These are phyloP conservation scores for Sporothrix pallida DNA, from an alignment of 2,329 filamentous ascomycete species.

Conservation along the genomic window DNA sequence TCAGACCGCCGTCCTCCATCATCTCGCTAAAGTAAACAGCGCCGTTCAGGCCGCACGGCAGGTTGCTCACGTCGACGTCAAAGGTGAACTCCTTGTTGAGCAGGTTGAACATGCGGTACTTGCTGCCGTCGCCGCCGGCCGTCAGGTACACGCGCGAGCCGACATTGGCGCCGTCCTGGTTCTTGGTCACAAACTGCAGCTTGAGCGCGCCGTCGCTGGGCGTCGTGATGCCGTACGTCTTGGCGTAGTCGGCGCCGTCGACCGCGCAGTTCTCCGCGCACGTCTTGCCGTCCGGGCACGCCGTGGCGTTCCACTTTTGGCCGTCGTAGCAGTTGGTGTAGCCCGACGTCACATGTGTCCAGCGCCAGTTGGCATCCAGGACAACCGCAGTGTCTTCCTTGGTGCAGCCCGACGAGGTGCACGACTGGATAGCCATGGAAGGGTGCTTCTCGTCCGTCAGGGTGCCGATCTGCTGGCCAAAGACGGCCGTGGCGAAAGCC, in stretches of 20 bases:
- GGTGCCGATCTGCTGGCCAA: slow-evolving; percentile 56
- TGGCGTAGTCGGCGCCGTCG: slow-evolving; percentile 59
- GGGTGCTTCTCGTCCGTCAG: slow-evolving; percentile 57
- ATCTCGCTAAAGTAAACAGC: slow-evolving; percentile 61
- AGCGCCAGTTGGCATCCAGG: slow-evolving; percentile 64
- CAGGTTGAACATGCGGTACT: slow-evolving; percentile 58
- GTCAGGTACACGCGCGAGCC: slow-evolving; percentile 46
- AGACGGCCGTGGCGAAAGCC: slow-evolving; percentile 16
- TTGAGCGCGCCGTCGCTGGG: slow-evolving; percentile 53
- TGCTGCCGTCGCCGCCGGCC: slow-evolving; percentile 38
- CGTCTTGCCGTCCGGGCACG: slow-evolving; percentile 54
- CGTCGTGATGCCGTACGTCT: slow-evolving; percentile 58
- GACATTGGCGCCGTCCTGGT: slow-evolving; percentile 48
- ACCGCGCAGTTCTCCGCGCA: slow-evolving; percentile 63
- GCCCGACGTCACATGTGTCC: slow-evolving; percentile 56
- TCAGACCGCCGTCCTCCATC: slow-evolving; percentile 56
- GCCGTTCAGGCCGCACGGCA: slow-evolving; percentile 63
- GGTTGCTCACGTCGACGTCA: slow-evolving; percentile 66
- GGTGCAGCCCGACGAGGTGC: slow-evolving; percentile 55
- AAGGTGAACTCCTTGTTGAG: slow-evolving; percentile 68
- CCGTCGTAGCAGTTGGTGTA: slow-evolving; percentile 58
- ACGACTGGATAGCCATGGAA: slow-evolving; percentile 57
- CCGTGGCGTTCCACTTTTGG: slow-evolving; percentile 53
- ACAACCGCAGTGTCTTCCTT: slow-evolving; percentile 55
- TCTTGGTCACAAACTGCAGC: slow-evolving; percentile 54